phyloP scores from a whole-genome alignment of 2,329 filamentous ascomycete genomes.

The Claviceps purpurea region DNA sequence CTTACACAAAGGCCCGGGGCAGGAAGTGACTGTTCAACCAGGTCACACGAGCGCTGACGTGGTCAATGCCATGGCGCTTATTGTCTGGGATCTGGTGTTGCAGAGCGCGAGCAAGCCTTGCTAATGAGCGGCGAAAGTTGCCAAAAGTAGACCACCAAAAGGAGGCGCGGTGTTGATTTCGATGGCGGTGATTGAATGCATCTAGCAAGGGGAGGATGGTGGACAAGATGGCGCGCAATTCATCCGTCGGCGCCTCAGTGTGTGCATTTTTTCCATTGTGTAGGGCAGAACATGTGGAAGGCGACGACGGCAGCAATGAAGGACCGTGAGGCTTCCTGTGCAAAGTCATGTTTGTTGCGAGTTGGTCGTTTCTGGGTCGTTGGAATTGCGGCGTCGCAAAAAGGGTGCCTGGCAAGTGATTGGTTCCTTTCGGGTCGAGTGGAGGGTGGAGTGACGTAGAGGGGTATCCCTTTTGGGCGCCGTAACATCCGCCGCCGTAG shows the following conservation, averaged over 20 bases:
- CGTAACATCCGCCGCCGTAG: too few relatives aligned
- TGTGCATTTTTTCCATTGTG: not conserved
- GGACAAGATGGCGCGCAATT: constrained; percentile 18
- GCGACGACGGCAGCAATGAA: not conserved
- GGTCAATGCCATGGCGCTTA: constrained; percentile 1
- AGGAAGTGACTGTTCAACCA: constrained; percentile 20
- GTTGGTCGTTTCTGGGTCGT: too few relatives aligned
- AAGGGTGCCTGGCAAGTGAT: too few relatives aligned
- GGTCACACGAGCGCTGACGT: constrained; percentile 11
- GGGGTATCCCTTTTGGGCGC: too few relatives aligned
- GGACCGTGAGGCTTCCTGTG: not conserved
- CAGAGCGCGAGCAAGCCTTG: constrained; percentile 31
- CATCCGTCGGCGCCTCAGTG: constrained; percentile 5
- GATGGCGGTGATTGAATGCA: constrained; percentile 69
- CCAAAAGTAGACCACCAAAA: constrained; percentile 70
- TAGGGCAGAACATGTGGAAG: not conserved
- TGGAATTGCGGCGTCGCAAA: too few relatives aligned
- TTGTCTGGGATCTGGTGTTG: not conserved
- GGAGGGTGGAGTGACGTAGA: too few relatives aligned
- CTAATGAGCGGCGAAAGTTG: constrained; percentile 54
- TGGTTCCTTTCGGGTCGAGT: too few relatives aligned
- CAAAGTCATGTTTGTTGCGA: too few relatives aligned
- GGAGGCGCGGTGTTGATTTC: constrained; percentile 73
- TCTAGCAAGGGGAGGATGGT: constrained; percentile 45
- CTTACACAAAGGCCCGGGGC: constrained; percentile 24